These are phyloP conservation scores for Fusarium burgessii DNA, from an alignment of 2,329 filamentous ascomycete genomes.

Conservation along the genomic window DNA sequence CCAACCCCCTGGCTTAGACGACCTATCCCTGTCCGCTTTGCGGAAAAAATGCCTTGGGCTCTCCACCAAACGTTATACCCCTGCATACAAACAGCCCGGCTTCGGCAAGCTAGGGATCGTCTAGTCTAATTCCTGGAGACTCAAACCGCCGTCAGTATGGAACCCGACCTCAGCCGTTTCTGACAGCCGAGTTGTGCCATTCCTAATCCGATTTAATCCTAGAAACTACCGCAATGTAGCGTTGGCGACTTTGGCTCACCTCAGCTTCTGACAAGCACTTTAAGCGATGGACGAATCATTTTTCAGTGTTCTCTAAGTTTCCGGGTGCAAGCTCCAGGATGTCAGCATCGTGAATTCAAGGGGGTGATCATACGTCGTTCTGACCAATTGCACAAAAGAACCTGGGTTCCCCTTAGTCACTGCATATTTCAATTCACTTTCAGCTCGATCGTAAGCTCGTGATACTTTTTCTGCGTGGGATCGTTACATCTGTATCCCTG, in stretches of 20 bases:
- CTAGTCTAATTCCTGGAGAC: slow-evolving; percentile 19
- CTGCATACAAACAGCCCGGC: slow-evolving; percentile 13
- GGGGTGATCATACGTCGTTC: background rate
- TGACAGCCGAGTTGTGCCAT: slow-evolving; percentile 15
- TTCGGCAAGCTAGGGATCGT: slow-evolving; percentile 18
- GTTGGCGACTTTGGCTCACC: slow-evolving; percentile 22
- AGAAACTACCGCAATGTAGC: background rate
- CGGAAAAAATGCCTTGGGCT: slow-evolving; percentile 33
- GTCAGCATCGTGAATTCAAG: slow-evolving; percentile 13
- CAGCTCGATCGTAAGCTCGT: slow-evolving; percentile 11
- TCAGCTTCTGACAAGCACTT: slow-evolving; percentile 11
- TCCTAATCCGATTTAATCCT: background rate
- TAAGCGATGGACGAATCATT: slow-evolving; percentile 15
- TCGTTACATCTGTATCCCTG: slow-evolving; percentile 20
- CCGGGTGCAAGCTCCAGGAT: slow-evolving; percentile 22
- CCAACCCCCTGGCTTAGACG: background rate
- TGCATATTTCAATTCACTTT: slow-evolving; percentile 9
- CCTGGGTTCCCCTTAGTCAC: background rate
- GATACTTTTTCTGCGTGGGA: slow-evolving; percentile 2
- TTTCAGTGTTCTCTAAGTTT: background rate
- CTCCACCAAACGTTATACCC: slow-evolving; percentile 33
- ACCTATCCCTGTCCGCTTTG: slow-evolving; percentile 1
- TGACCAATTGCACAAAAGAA: slow-evolving; percentile 20
- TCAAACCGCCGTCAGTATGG: slow-evolving; percentile 10
- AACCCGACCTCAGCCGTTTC: slow-evolving; percentile 21